Evolutionary conservation across 331 rosid species (phyloP), one percentile per base, ranked within the genome.

Genomic region (Acacia concinna): DNA sequence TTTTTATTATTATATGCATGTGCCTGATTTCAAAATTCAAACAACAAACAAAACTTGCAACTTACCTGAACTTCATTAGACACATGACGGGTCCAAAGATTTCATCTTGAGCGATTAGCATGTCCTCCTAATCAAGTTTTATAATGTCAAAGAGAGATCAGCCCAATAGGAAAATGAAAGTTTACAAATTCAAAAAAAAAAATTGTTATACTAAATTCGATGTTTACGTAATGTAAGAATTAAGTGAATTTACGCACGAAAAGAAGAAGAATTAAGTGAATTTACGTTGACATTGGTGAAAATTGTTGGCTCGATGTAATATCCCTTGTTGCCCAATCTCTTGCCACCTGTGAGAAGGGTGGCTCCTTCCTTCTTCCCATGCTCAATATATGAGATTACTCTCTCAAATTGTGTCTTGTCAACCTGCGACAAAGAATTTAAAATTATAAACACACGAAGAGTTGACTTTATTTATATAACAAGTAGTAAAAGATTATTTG

Each of bases 281-380:
- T 10, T 74, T 18, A 91, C 97, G 89, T 91, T 85, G 21, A 92
- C 86, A 44, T 92, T 72, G 6, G 94, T 69, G 86, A 94, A 94
- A 71, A 94, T 79, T 51, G 98, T 94, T 20, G 98, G 97, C 40
- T 91, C 90, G 38, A 94, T 86, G 84, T 83, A 92, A 70, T 92
- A 92, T 2, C 98, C 98, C 49, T 82, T 87, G 28, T 78, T 66
- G 5, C 97, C 97, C 25, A 86, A 3, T 18, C 82, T 74, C 63
- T 87, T 92, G 1, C 97, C 98, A 1, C 98, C 97, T 0, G 92
- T 85, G 57, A 92, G 71, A 76, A 94, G 83, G 17, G 95, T 94
- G 35, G 95, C 98, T 75, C 98, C 98, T 87, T 90, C 94, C 59
- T 73, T 94, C 83, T 92, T 94, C 4, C 98, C 98, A 70, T 84